Evolutionary conservation across 768 basidiomycete genomes (phyloP).

Genomic region (Cyclocybe aegerita): DNA sequence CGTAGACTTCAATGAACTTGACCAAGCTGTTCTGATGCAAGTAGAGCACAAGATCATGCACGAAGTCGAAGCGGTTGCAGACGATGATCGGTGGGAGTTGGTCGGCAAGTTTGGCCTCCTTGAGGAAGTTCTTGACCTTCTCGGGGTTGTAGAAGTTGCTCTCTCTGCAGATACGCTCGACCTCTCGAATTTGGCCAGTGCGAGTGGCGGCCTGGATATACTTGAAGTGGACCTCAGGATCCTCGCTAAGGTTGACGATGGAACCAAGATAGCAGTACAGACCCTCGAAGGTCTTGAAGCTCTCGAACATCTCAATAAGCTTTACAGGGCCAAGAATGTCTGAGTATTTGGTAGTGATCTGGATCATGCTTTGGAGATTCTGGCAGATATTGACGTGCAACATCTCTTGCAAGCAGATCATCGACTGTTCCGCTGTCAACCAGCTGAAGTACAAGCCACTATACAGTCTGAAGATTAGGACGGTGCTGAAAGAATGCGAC

Average conservation of each 20-base stretch:
- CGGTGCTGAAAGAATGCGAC: conserved; percentile 1
- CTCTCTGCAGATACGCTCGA: conserved; percentile 97
- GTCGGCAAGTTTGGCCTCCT: conserved; percentile 94
- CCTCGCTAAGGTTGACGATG: conserved; percentile 93
- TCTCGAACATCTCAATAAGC: conserved; percentile 97
- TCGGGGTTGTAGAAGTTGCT: conserved; percentile 98
- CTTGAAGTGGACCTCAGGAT: conserved; percentile 98
- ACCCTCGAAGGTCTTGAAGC: conserved; percentile 97
- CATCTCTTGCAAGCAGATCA: conserved; percentile 97
- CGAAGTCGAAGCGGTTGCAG: conserved; percentile 99
- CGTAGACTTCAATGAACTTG: conserved; percentile 99
- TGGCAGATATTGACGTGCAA: conserved; percentile 94
- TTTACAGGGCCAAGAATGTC: conserved; percentile 97
- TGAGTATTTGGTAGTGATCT: conserved; percentile 98
- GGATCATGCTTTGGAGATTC: conserved; percentile 94
- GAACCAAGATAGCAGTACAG: conserved; percentile 99
- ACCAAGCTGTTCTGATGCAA: conserved; percentile 96
- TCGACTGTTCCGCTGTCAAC: conserved; percentile 95
- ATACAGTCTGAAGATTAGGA: conserved; percentile 7
- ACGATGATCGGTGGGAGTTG: conserved; percentile 99
- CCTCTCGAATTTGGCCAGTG: conserved; percentile 97
- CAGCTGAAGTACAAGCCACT: conserved; percentile 99
- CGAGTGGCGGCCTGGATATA: conserved; percentile 99
- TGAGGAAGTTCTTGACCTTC: conserved; percentile 99
- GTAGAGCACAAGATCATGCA: conserved; percentile 97